Conservation (phyloP, 805 yeast genomes). For the Metschnikowia koreensis region DNA sequence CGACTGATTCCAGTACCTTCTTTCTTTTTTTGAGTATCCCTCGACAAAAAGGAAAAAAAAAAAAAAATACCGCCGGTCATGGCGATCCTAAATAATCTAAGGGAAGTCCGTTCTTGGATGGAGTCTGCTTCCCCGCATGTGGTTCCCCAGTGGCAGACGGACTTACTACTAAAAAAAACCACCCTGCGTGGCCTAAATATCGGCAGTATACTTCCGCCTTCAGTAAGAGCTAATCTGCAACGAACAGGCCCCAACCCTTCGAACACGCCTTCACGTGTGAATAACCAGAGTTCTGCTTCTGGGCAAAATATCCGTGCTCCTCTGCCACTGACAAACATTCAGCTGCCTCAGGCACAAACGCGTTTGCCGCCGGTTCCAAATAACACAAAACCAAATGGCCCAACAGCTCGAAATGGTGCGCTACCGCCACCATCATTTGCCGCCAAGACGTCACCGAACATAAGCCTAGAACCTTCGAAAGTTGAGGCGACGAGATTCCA, state of each 20-base stretch:
- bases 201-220: background rate
- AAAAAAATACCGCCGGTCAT: constrained; percentile 6
- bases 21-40: background rate
- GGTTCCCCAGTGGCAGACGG: constrained; percentile 13
- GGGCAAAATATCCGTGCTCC: background rate
- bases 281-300: background rate
- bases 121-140: constrained; percentile 13
- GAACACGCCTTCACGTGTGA: background rate
- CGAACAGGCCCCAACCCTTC: background rate
- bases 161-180: constrained; percentile 4
- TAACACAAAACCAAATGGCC: background rate
- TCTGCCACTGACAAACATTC: background rate
- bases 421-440: background rate
- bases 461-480: background rate
- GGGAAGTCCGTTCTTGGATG: constrained; percentile 18
- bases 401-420: background rate
- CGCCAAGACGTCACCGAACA: background rate
- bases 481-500: too few species aligned
- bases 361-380: background rate
- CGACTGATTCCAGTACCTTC: background rate
- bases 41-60: too few species aligned
- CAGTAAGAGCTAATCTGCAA: constrained; percentile 1
- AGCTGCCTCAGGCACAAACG: background rate
- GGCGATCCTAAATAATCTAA: constrained; percentile 20
- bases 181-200: background rate